Evolutionary conservation across 129 eudicot species (phyloP).

Genomic region (Dittrichia graveolens): DNA sequence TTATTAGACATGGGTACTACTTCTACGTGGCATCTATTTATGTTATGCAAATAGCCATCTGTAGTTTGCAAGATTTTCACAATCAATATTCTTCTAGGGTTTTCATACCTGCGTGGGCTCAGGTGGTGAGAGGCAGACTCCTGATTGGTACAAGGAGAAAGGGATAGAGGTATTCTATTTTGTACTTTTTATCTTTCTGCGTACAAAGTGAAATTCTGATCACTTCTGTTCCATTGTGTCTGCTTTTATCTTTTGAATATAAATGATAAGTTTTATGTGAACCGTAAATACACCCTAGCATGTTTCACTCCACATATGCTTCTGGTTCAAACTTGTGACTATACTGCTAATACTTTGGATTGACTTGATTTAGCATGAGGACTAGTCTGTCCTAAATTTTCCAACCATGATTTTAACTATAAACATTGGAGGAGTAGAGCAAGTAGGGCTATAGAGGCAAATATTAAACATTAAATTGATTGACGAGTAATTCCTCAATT

Average conservation of each 20-base stretch:
- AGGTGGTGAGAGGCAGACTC: constrained; percentile 99
- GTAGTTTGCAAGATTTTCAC: constrained; percentile 12
- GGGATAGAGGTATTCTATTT: constrained; percentile 83
- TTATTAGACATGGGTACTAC: constrained; percentile 1
- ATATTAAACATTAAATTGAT: too few species aligned
- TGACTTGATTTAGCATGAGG: background rate
- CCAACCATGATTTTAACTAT: background rate
- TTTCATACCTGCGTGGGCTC: constrained; percentile 99
- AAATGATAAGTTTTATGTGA: background rate
- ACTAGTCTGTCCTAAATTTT: background rate
- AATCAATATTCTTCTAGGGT: constrained; percentile 52
- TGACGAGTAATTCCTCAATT: too few species aligned
- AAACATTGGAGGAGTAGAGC: background rate
- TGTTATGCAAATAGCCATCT: background rate
- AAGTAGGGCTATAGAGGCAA: background rate
- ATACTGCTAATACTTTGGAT: constrained; percentile 8
- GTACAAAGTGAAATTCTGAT: background rate
- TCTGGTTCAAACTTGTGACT: background rate
- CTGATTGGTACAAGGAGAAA: constrained; percentile 94
- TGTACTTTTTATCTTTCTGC: constrained; percentile 13
- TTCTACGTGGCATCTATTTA: constrained; percentile 12
- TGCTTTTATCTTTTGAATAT: too few species aligned
- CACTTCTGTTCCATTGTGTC: background rate
- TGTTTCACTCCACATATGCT: background rate
- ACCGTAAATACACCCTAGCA: background rate